These are phyloP conservation scores for Nigrospora sphaerica DNA, from an alignment of 2,329 filamentous ascomycete species.

Conservation along the genomic window DNA sequence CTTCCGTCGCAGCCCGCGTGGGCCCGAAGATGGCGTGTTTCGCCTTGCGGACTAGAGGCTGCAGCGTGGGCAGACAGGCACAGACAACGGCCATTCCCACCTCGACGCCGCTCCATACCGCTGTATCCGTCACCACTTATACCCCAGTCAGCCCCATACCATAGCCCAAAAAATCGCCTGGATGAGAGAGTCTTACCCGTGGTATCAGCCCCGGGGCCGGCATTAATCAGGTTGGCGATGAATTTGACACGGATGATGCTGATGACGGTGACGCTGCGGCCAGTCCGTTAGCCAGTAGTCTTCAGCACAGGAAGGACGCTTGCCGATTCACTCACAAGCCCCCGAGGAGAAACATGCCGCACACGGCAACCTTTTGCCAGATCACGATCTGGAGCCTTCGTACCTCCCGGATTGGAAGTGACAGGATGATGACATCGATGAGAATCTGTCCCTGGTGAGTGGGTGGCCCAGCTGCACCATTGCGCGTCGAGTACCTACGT, in stretches of 20 bases:
- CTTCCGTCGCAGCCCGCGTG: background rate
- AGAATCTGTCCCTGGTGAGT: background rate
- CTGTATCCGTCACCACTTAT: background rate
- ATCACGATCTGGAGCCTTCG: conserved; percentile 1
- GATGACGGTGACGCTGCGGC: background rate
- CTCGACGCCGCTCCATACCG: background rate
- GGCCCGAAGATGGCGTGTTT: background rate
- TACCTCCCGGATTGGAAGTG: conserved; percentile 1
- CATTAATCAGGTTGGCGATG: background rate
- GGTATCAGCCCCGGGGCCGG: background rate
- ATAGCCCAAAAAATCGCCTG: background rate
- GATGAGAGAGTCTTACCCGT: background rate
- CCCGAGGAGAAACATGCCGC: conserved; percentile 2
- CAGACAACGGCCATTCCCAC: background rate
- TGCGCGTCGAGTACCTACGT: background rate
- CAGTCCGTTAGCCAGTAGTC: background rate
- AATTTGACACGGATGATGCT: conserved; percentile 1
- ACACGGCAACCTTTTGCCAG: conserved; percentile 1
- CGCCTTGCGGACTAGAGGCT: conserved; percentile 1
- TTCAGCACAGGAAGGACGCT: too few relatives aligned
- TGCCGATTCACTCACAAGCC: background rate
- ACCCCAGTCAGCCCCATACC: too few relatives aligned
- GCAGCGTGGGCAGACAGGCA: conserved; percentile 1
- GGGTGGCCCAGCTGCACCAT: background rate
- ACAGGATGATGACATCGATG: background rate